Evolutionary conservation across 768 basidiomycete genomes (phyloP), one percentile per base, ranked within the genome.

Genomic region (Suillus placidus): DNA sequence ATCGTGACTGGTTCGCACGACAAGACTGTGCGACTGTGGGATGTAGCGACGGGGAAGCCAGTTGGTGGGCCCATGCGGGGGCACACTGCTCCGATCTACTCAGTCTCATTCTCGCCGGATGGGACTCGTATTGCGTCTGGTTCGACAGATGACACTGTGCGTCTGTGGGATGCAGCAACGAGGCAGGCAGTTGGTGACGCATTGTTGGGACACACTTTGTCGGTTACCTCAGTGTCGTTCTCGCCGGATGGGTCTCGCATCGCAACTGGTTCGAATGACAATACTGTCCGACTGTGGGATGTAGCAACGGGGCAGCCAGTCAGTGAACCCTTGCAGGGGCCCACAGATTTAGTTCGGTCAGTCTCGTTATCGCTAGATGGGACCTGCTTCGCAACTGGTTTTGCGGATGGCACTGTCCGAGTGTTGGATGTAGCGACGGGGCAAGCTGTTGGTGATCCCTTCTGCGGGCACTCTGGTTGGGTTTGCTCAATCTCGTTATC

Each of bases 21-120:
- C 4, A 23, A 45, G 8, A 45, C 65, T 32, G 30, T 67, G 18
- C 66, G 56, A 18, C 18, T 67, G 1, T 67, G 66, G 66, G 42
- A 67, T 52, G 26, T 7, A 30, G 30, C 5, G 47, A 49, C n/a
- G 6, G 23, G 47, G 23, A 23, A 49, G 23, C 12, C n/a, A 6
- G n/a, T 49, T 13, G 45, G 45, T 6, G 23, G 6, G n/a, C 23
- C 23, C 6, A 23, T 49, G 23, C 5, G 0, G 6, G 23, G 5
- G 23, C 23, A 49, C 47, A 23, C 47, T 49, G n/a, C 5, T 23
- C 6, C 23, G 5, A 12, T 49, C 13, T 1, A 13, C 12, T 49
- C 47, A 13, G 47, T 49, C 13, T 49, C 47, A 1, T 49, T 49
- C 47, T 49, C 47, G 13, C 47, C 10, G 5, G 47, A 49, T 23